Base-by-base conservation (phyloP, 176 grass and related monocot genomes). In the Saccharum spontaneum region DNA sequence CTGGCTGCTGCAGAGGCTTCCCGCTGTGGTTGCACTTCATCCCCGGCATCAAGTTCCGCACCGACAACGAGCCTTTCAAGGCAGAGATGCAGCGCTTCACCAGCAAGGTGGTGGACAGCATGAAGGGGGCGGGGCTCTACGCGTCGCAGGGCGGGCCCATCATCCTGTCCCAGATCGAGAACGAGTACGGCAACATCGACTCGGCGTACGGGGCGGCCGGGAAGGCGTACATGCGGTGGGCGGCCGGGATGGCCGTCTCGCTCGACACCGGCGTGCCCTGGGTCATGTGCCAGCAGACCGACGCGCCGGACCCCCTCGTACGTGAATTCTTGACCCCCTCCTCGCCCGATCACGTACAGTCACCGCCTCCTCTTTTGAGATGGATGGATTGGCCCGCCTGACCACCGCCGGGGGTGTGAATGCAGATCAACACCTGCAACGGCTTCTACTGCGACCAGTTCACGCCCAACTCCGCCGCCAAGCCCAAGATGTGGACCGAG, bases 401-500 rank as follows among this genome's bases (percentile, higher is more conserved):
- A 75, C 16, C 72, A 71, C 44, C 8, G 45, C 28, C 4, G 0
- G 26, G 0, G 39, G 63, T 16, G 63, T 16, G 54, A 18, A 6
- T 88, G 88, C 89, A 99, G 97, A 96, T 99, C 82, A 92, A 99
- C 97, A 96, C 97, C 66, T 99, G 97, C 86, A 99, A 99, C 79
- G 93, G 93, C 9, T 99, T 99, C 86, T 99, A 96, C 89, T 99
- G 97, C 76, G 97, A 99, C 85, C 88, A 89, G 83, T 99, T 96
- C 87, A 86, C 89, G 89, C 97, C 97, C 18, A 99, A 67, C 83
- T 96, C 90, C 7, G 71, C 75, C 34, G 82, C 77, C 78, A 99
- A 95, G 78, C 97, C 97, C 74, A 98, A 92, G 86, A 74, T 98
- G 40, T 98, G 97, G 97, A 99, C 97, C 2, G 97, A 99, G 85